Base-by-base conservation (phyloP, 371 early-diverging fungal genomes). In the Mucor circinelloides region DNA sequence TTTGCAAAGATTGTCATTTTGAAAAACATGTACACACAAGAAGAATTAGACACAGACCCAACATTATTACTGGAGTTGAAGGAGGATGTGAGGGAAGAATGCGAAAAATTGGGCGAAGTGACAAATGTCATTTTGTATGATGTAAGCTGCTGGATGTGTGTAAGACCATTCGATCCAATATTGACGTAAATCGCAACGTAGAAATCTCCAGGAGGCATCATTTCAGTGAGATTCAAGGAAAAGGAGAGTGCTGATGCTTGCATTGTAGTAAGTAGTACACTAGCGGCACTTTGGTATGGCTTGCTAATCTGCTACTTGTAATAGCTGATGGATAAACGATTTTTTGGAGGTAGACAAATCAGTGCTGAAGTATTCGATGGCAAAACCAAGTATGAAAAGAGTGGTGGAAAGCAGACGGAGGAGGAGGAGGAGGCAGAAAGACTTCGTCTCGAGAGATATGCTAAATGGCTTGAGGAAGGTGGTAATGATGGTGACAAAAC, bases 81-180 rank as follows among this genome's bases (percentile, higher is more conserved):
- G 67, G 93, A 95, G 57, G 98, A 98, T 60, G 93, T 98, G 8
- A 89, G 97, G 12, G 86, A 87, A 36, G 98, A 97, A 71, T 96
- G 97, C 70, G 96, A 95, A 66, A 94, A 92, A 63, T 68, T 96
- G 15, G 98, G 98, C 13, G 93, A 93, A 61, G 97, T 97, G 13
- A 96, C 97, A 13, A 94, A 93, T 76, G 91, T 96, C 5, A 85
- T 92, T 21, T 70, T 96, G 7, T 95, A 93, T 70, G 95, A 95
- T 74, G 94, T 91, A 85, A 76, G 89, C 82, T 34, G 1, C 36
- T 15, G 13, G 28, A 17, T 13, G 12, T 50, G 12, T 50, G 25
- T 21, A 5, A 23, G 23, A 2, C 10, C 12, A 25, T 25, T 12
- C 2, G 8, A 13, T 50, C 25, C 13, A 50, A 12, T 12, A 50